Evolutionary conservation across 1,284 basidiomycete genomes (phyloP), one percentile per base, ranked within the genome.

Genomic region (Leccinum fallax): DNA sequence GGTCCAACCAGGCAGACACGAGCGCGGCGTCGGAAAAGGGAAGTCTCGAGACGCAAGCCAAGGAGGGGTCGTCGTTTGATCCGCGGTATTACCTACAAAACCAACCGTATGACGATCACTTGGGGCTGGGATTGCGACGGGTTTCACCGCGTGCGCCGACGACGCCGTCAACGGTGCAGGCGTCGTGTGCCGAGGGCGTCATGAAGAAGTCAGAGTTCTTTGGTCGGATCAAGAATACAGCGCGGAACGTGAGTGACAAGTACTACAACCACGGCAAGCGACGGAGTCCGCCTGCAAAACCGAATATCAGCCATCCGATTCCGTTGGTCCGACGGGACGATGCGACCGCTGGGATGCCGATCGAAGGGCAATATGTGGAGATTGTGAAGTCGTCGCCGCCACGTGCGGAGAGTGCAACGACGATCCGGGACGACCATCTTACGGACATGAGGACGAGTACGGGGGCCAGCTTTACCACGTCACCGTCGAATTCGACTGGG

Each of bases 141-240:
- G 78, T 83, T 16, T 71, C 72, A 9, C 65, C 71, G 53, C 67
- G 55, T 8, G 64, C 55, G 32, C 65, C 71, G 58, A 64, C 69
- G 16, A 74, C 69, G 19, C 65, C 69, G 9, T 70, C 76, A 57
- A 65, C 64, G 55, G 65, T 66, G 55, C 65, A 71, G 48, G 69
- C 63, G 28, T 75, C 65, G 53, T 71, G 67, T 58, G 58, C 67
- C 61, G 81, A 85, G 26, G 82, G 80, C 10, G 78, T 87, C 46
- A 86, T 90, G 80, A 85, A 80, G 70, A 91, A 91, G 72, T 79
- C 77, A 26, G 87, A 89, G 67, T 90, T 91, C 69, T 67, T 90
- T 56, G 79, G 80, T 21, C 82, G 77, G 69, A 79, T 91, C 52
- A 82, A 78, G 66, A 77, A 83, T 53, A 87, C 87, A 8, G 84